phyloP scores from a whole-genome alignment of 2,329 filamentous ascomycete species.

The Aspergillus carbonarius region DNA sequence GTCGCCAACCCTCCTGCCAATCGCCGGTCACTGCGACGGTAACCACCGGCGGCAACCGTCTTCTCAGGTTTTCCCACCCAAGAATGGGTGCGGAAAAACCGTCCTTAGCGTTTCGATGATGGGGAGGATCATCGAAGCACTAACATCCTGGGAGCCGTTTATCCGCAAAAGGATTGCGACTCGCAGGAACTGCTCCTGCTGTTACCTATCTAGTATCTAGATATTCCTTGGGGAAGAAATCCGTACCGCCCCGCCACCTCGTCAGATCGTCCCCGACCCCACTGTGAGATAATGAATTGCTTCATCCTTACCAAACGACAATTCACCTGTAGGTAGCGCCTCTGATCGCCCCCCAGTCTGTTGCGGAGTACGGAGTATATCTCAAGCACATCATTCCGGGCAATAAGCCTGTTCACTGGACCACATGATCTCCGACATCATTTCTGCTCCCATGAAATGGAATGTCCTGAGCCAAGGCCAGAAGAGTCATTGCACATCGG shows the following conservation, averaged over 20 bases:
- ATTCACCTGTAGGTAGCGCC: neutral
- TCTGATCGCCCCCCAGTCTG: neutral
- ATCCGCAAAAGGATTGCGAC: conserved; percentile 4
- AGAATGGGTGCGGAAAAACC: neutral
- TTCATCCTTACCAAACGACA: conserved; percentile 1
- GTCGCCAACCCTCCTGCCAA: neutral
- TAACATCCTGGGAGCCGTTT: conserved; percentile 11
- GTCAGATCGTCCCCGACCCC: conserved; percentile 2
- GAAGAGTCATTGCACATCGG: neutral
- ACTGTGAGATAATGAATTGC: conserved; percentile 11
- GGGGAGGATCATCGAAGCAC: conserved; percentile 3
- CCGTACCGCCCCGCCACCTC: neutral
- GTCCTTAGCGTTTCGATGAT: neutral
- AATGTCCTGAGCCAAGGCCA: conserved; percentile 7
- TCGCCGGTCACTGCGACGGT: neutral
- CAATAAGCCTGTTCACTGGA: neutral
- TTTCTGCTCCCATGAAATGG: neutral
- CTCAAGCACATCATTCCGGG: conserved; percentile 12
- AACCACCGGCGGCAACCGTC: neutral
- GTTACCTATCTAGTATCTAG: no score
- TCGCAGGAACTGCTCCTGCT: neutral
- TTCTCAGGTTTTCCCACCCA: neutral
- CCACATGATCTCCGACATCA: neutral
- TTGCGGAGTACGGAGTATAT: conserved; percentile 9
- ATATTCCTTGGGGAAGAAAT: neutral